Base-by-base conservation (phyloP, 306 rosid genomes). In the Citrullus mucosospermus region DNA sequence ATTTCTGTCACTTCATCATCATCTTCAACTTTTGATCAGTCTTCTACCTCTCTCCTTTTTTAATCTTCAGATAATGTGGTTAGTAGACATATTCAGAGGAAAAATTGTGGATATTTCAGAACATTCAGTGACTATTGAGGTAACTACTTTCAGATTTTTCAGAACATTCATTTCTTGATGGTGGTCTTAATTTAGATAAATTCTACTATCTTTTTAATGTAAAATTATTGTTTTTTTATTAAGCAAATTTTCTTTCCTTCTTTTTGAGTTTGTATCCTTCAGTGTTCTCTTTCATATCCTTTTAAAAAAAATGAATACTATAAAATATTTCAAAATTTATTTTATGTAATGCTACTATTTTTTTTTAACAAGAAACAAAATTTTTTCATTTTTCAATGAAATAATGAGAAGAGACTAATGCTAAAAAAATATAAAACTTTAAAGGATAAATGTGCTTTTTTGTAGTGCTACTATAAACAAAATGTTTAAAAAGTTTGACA, bases 81-180 rank as follows among this genome's bases (percentile, higher is more conserved):
- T 88, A 75, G 89, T 85, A 59, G 91, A 85, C 69, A 85, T 88
- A 81, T 88, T 85, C 82, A 84, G 91, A 72, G 91, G 82, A 46
- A 88, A 63, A 79, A 85, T 82, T 78, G 89, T 88, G 77, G 91
- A 88, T 82, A 85, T 60, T 79, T 84, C 91, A 7, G 89, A 88
- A 57, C 78, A 76, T 9, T 80, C 91, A 6, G 75, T 88, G 63
- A 88, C 91, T 44, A 65, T 88, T 71, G 91, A 88, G 91, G 91
- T 88, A 75, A 85, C 30, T 80, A 75, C 66, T 65, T 57, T 65
- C 50, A 34, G 38, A 22, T 44, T 25, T 78, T 71, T 30, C 57
- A 8, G 14, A 66, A 66, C 8, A 38, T 10, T 17, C 28, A 38
- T 38, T 38, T 65, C 16, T 32, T 63, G 44, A 34, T 34, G 70